Evolutionary conservation across 768 basidiomycete genomes (phyloP).

Genomic region (Pisolithus albus): DNA sequence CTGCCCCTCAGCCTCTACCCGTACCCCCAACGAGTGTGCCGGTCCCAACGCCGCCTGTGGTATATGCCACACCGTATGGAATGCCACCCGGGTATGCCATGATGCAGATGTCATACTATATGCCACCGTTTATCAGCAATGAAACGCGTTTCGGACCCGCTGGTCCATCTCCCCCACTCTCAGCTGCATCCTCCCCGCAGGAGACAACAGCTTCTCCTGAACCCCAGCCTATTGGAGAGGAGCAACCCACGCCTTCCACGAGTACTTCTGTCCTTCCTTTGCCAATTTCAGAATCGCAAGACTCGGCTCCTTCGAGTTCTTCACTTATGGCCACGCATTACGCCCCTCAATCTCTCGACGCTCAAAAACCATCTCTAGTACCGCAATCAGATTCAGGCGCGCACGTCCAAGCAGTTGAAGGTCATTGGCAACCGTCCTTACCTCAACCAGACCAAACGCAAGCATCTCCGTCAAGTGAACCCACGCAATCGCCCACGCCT

Average conservation of each 20-base stretch:
- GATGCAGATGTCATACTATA: slow-evolving; percentile 12
- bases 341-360: background rate
- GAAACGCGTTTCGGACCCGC: slow-evolving; percentile 27
- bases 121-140: slow-evolving; percentile 15
- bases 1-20: slow-evolving; percentile 10
- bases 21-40: background rate
- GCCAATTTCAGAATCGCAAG: slow-evolving; percentile 11
- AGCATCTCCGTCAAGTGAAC: background rate
- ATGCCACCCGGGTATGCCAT: slow-evolving; percentile 4
- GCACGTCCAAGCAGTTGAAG: background rate
- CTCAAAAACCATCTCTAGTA: slow-evolving; percentile 10
- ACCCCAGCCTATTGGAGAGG: slow-evolving; percentile 6
- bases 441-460: slow-evolving; percentile 1
- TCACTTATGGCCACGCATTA: background rate
- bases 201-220: slow-evolving; percentile 17
- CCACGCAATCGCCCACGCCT: background rate
- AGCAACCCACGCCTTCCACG: slow-evolving; percentile 10
- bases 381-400: slow-evolving; percentile 4
- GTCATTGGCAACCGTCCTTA: slow-evolving; percentile 1
- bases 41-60: background rate
- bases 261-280: slow-evolving; percentile 5
- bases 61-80: background rate
- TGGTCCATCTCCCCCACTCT: slow-evolving; percentile 49
- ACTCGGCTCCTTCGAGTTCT: slow-evolving; percentile 14
- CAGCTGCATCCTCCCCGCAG: slow-evolving; percentile 42